Evolutionary conservation across 2,329 filamentous ascomycete genomes (phyloP).

Genomic region (Calonectria pseudoreteaudii): DNA sequence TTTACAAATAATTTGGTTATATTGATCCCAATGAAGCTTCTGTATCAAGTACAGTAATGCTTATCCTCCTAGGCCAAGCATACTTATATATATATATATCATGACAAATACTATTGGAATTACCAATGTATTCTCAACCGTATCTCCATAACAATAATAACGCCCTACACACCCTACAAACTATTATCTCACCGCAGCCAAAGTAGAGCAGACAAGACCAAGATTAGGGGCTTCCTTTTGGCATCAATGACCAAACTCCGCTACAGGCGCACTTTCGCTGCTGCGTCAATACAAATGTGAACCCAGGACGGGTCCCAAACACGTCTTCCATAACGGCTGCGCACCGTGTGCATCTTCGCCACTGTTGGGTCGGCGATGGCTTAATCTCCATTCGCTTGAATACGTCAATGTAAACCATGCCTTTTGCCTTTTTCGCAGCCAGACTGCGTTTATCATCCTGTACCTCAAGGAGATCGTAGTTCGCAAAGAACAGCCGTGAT

Average conservation of each 20-base stretch:
- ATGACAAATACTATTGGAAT: not conserved
- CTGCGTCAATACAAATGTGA: slow-evolving; percentile 65
- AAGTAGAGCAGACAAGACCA: slow-evolving; percentile 17
- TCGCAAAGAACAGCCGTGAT: slow-evolving; percentile 77
- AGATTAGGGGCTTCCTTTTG: slow-evolving; percentile 43
- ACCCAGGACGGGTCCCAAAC: slow-evolving; percentile 58
- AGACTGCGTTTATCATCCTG: slow-evolving; percentile 66
- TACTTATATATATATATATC: not conserved
- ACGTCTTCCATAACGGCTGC: slow-evolving; percentile 75
- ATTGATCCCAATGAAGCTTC: not conserved
- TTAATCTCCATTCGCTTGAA: slow-evolving; percentile 70
- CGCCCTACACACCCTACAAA: slow-evolving; percentile 2
- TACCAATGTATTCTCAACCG: not conserved
- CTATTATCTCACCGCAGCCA: not conserved
- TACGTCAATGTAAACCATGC: slow-evolving; percentile 59
- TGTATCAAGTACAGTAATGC: not conserved
- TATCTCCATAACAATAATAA: not conserved
- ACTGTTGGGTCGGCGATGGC: slow-evolving; percentile 41
- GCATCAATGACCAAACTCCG: slow-evolving; percentile 63
- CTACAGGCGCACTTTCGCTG: slow-evolving; percentile 68
- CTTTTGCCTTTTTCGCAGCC: slow-evolving; percentile 49
- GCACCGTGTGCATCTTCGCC: slow-evolving; percentile 65
- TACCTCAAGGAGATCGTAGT: slow-evolving; percentile 77
- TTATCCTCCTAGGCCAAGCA: not conserved
- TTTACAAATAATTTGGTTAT: not conserved